Base-by-base conservation (phyloP, 169 alveolate genomes). In the Cryptosporidium baileyi region DNA sequence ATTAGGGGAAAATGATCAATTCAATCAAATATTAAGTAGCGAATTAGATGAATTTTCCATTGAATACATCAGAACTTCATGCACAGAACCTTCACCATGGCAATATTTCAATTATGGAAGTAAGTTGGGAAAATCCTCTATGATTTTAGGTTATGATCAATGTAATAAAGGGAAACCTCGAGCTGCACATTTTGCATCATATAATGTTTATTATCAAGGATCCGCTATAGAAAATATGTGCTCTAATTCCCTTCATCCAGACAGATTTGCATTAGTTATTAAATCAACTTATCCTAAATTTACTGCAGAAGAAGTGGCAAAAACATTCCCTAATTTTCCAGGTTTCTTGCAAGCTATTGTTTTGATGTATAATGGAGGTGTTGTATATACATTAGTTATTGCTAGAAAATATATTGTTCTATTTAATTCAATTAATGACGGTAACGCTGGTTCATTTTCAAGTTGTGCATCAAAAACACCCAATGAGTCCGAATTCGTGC, bases 401-500 rank as follows among this genome's bases (percentile, higher is more conserved):
- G 85, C 85, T 41, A 74, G 85, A 34, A 74, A 74, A 1, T 74
- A 74, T 36, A 52, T 74, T 54, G 13, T 30, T 17, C 40, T 74
- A 19, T 74, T 54, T 60, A 74, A 38, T 38, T 74, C 85, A 13
- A 22, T 54, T 11, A 41, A 74, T 36, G 19, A 44, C 54, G 85
- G 85, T 74, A 61, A 51, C 13, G 85, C 85, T 22, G 65, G 74
- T 8, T 5, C 51, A 17, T 74, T 54, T 47, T 54, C 59, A 8
- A 74, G 67, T 22, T 74, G 85, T 74, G 32, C 85, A 22, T 32
- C 85, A 26, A 51, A 74, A 74, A 44, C 40, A 34, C 65, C 85
- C 28, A 30, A 74, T 15, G 67, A 74, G 15, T 1, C 38, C 17
- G 85, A 74, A 36, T 74, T 74, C 57, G 67, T 38, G 36, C 74